Evolutionary conservation across 768 basidiomycete genomes (phyloP), one percentile per base, ranked within the genome.

Genomic region (Dentipellis sp.): DNA sequence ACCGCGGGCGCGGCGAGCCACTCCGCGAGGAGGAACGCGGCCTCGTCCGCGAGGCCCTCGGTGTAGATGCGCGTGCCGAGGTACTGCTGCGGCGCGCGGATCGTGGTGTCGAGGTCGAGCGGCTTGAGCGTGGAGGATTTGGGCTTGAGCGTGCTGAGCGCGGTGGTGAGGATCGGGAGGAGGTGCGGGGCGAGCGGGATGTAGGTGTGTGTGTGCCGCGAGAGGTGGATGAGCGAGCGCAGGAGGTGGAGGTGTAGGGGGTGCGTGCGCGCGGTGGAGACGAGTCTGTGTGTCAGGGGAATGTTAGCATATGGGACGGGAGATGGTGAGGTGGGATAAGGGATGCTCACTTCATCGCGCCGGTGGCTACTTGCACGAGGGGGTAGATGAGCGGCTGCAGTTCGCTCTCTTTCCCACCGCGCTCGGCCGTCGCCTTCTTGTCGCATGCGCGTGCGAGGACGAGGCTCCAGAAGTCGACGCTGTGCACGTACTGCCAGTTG

Each of bases 401-500:
- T 58, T 88, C 88, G 67, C 86, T 92, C 64, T 86, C 87, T 53
- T 78, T 69, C 7, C 77, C 75, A 17, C 73, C 77, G 34, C 75
- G 74, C 54, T 77, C 78, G 12, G 68, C 66, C 57, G 82, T 76
- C 2, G 75, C 72, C 63, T 84, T 74, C 29, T 74, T 72, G 64
- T 85, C 82, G 64, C 91, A 94, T 14, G 91, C 86, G 46, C 85
- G 77, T 19, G 85, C 87, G 10, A 99, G 78, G 10, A 97, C 92
- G 42, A 91, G 77, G 40, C 82, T 80, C 97, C 97, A 99, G 65
- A 98, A 98, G 74, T 99, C 97, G 61, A 99, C 75, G 57, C 84
- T 91, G 68, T 99, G 97, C 2, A 86, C 88, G 62, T 87, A 97
- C 72, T 97, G 97, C 97, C 97, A 99, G 72, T 97, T 99, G 72